Evolutionary conservation across 192 early-diverging fungal genomes (phyloP), one percentile per base, ranked within the genome.

Genomic region (Obelidium mucronatum): DNA sequence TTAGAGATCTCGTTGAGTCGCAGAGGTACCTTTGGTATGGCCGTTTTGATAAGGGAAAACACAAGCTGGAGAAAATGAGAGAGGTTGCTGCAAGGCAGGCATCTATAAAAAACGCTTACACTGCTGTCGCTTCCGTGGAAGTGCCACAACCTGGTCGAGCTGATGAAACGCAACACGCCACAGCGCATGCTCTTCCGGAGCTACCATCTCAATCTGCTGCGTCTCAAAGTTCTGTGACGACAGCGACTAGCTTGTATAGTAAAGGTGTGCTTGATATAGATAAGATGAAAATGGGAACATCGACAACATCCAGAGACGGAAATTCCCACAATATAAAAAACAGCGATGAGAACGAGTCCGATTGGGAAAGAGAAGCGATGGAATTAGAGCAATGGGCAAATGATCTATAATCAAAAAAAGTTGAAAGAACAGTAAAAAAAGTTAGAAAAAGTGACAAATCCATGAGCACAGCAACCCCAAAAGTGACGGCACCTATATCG

Each of bases 281-380:
- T n/a, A n/a, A n/a, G n/a, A n/a, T n/a, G n/a, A n/a, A n/a, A n/a
- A n/a, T n/a, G n/a, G n/a, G n/a, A n/a, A n/a, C n/a, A n/a, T n/a
- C n/a, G n/a, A n/a, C n/a, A n/a, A n/a, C n/a, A n/a, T n/a, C n/a
- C n/a, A n/a, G n/a, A n/a, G n/a, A n/a, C n/a, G n/a, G n/a, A n/a
- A n/a, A n/a, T n/a, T n/a, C n/a, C n/a, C n/a, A n/a, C n/a, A n/a
- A n/a, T n/a, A n/a, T n/a, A n/a, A n/a, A n/a, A n/a, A n/a, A n/a
- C n/a, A n/a, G n/a, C n/a, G 44, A 15, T 48, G 44, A 19, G 35
- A 40, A 35, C 33, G 44, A 40, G n/a, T 58, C 70, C 31, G 80
- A 83, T 5, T 86, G 84, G 84, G 84, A 81, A 53, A 59, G 63
- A 36, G 84, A 86, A 39, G 84, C 80, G 13, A 76, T 84, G 11